phyloP scores from a whole-genome alignment of 306 rosid species.

The Cucumis hystrix region DNA sequence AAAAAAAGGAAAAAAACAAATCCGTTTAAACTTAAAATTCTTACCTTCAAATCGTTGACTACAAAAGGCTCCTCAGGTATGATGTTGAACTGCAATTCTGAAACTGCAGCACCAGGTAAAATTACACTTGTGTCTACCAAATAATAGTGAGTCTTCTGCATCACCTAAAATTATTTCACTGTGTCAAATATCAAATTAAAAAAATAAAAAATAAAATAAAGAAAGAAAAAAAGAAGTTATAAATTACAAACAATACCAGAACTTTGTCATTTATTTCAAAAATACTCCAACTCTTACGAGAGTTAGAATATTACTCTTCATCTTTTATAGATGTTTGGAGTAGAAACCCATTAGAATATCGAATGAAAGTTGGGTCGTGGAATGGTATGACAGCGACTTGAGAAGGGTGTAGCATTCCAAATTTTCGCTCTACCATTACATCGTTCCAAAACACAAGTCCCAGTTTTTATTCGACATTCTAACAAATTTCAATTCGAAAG shows the following conservation, averaged over 20 bases:
- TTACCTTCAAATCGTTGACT: constrained; percentile 63
- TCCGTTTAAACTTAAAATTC: not conserved
- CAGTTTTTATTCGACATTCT: not conserved
- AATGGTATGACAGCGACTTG: not conserved
- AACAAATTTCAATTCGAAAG: not conserved
- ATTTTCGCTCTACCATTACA: not conserved
- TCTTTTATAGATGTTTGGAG: not conserved
- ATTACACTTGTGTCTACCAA: constrained; percentile 70
- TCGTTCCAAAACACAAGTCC: not conserved
- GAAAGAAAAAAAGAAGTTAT: no score
- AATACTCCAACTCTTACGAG: not conserved
- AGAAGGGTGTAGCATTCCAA: not conserved
- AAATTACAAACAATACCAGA: not conserved
- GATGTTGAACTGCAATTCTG: constrained; percentile 70
- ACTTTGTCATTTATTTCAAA: not conserved
- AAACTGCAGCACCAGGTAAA: constrained; percentile 82
- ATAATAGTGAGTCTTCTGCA: constrained; percentile 91
- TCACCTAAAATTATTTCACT: constrained; percentile 48
- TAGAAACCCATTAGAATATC: not conserved
- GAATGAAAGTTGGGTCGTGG: not conserved
- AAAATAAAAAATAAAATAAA: no score
- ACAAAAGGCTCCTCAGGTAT: constrained; percentile 62
- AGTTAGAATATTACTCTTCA: not conserved
- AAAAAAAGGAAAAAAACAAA: not conserved
- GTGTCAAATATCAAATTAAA: not conserved